Percentiles rank a stretch among this genome's conserved stretches.
phyloP scores from a whole-genome alignment of 208 protist species.

The Leishmania arabica region DNA sequence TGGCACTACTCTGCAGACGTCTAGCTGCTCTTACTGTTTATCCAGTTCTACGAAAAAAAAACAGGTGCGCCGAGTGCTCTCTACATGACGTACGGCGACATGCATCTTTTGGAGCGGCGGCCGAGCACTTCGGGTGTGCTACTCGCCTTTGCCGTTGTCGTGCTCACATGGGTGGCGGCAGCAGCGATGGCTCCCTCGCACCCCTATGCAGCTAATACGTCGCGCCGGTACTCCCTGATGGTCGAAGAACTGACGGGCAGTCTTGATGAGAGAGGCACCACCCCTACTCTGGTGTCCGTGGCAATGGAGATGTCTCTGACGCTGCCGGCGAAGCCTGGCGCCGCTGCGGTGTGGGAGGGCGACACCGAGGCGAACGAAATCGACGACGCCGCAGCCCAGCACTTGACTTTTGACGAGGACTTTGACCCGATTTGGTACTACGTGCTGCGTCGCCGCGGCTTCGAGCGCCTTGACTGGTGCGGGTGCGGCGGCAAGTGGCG shows the following conservation, averaged over 20 bases:
- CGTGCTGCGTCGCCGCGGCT: conserved; percentile 50
- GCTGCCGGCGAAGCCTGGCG: conserved; percentile 9
- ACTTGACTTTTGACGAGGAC: conserved; percentile 64
- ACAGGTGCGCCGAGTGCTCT: neutral
- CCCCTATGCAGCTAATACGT: conserved; percentile 13
- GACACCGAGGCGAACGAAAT: conserved; percentile 17
- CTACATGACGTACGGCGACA: neutral
- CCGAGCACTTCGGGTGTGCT: neutral
- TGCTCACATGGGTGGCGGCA: conserved; percentile 5
- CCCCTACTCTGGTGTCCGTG: conserved; percentile 58
- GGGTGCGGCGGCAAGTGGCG: conserved; percentile 81
- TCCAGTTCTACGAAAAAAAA: neutral
- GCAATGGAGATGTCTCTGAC: conserved; percentile 38
- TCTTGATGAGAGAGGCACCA: conserved; percentile 35
- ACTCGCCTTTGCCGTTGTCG: neutral
- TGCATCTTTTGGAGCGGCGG: neutral
- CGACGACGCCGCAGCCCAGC: conserved; percentile 29
- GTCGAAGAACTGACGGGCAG: conserved; percentile 50
- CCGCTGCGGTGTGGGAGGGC: conserved; percentile 21
- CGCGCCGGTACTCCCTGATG: conserved; percentile 44
- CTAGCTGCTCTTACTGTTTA: neutral
- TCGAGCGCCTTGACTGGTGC: conserved; percentile 70
- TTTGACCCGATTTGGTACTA: conserved; percentile 83
- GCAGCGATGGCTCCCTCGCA: neutral
- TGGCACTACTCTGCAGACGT: neutral